These are phyloP conservation scores for Adansonia madagascariensis DNA, from an alignment of 441 rosid species.

Conservation along the genomic window DNA sequence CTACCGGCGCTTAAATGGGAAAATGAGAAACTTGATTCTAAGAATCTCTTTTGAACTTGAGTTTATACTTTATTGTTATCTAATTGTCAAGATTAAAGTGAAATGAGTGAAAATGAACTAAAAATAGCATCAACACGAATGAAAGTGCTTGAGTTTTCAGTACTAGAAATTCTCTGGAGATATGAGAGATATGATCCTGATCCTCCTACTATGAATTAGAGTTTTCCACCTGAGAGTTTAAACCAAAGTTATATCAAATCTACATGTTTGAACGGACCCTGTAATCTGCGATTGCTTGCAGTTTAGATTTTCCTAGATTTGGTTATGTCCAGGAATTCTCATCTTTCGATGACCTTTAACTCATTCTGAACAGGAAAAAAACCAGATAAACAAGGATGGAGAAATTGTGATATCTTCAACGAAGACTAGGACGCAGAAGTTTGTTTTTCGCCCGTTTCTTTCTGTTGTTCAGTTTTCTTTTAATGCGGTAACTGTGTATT, in stretches of 20 bases:
- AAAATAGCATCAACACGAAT: neutral
- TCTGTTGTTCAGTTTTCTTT: slow-evolving; percentile 10
- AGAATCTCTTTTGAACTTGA: neutral
- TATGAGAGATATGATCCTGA: neutral
- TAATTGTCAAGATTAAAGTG: neutral
- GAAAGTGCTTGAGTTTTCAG: neutral
- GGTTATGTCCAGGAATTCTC: slow-evolving; percentile 3
- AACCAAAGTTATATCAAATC: neutral
- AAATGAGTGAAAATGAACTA: neutral
- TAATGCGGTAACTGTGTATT: slow-evolving; percentile 11
- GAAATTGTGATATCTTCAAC: slow-evolving; percentile 95
- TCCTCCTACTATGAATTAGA: neutral
- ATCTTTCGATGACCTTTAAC: slow-evolving; percentile 3
- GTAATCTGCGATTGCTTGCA: neutral
- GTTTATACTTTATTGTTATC: neutral
- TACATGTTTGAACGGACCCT: neutral
- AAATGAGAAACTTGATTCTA: neutral
- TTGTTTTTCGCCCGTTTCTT: slow-evolving; percentile 29
- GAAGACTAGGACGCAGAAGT: slow-evolving; percentile 94
- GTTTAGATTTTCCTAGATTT: slow-evolving; percentile 6
- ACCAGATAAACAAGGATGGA: slow-evolving; percentile 90
- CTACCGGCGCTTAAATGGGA: neutral
- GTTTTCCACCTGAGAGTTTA: neutral
- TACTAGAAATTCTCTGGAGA: neutral
- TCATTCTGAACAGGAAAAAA: slow-evolving; percentile 72